Conservation (phyloP, 2,329 filamentous ascomycete genomes). For the Aspergillus sp. region DNA sequence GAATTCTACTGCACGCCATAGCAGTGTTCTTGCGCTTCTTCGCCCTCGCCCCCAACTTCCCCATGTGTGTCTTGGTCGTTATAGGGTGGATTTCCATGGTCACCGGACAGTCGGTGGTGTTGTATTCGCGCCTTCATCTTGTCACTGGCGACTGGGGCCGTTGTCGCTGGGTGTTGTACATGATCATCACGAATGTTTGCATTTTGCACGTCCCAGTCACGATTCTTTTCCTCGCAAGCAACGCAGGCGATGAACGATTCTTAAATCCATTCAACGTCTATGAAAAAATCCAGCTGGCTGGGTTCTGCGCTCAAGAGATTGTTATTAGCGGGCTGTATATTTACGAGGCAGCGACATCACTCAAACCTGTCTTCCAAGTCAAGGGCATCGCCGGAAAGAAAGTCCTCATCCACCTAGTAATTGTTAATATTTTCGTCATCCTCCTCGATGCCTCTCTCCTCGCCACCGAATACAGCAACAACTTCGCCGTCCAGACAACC, state of each 20-base stretch:
- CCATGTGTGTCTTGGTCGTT: slow-evolving; percentile 38
- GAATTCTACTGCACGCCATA: slow-evolving; percentile 39
- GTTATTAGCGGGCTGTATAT: slow-evolving; percentile 46
- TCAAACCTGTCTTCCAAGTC: slow-evolving; percentile 28
- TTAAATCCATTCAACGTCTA: slow-evolving; percentile 19
- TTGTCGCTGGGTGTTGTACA: slow-evolving; percentile 46
- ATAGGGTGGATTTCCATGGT: slow-evolving; percentile 54
- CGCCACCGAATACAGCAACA: slow-evolving; percentile 33
- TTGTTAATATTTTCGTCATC: slow-evolving; percentile 45
- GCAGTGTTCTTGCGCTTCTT: slow-evolving; percentile 25
- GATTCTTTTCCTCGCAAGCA: slow-evolving; percentile 43
- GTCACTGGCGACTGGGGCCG: slow-evolving; percentile 45
- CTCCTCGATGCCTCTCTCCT: slow-evolving; percentile 42
- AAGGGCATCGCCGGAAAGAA: slow-evolving; percentile 21
- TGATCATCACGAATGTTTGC: slow-evolving; percentile 54
- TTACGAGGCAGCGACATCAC: slow-evolving; percentile 36
- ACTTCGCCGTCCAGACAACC: slow-evolving; percentile 35
- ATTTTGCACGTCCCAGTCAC: slow-evolving; percentile 50
- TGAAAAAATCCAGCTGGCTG: slow-evolving; percentile 36
- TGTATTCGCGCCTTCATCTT: slow-evolving; percentile 57
- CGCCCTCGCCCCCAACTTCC: slow-evolving; percentile 13
- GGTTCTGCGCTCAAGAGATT: slow-evolving; percentile 39
- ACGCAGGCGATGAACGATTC: slow-evolving; percentile 9
- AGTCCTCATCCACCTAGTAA: slow-evolving; percentile 51
- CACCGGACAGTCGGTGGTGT: slow-evolving; percentile 54